Percentiles rank a stretch among this genome's conserved stretches.
Evolutionary conservation across 768 basidiomycete species (phyloP).

Genomic region (Rhizopogon salebrosus): DNA sequence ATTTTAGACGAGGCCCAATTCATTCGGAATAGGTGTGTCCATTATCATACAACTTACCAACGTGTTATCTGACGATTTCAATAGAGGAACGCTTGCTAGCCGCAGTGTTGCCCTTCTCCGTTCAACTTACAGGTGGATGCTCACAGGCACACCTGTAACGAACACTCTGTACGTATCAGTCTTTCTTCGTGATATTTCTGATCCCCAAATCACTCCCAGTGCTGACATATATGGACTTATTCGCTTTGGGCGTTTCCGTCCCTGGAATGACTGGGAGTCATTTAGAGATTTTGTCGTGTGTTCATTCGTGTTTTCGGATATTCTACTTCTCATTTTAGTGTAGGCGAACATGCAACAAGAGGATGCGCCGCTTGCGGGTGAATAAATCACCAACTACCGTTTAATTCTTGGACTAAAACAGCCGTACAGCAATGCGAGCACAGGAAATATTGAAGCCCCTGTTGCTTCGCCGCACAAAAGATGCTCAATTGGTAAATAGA

Average conservation of each 20-base stretch:
- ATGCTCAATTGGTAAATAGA: constrained; percentile 36
- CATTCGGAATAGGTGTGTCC: constrained; percentile 54
- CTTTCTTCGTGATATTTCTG: background rate
- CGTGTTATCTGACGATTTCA: background rate
- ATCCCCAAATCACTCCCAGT: constrained; percentile 22
- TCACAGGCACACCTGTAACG: constrained; percentile 74
- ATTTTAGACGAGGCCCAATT: constrained; percentile 79
- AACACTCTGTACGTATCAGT: constrained; percentile 49
- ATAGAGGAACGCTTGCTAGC: constrained; percentile 52
- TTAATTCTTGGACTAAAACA: background rate
- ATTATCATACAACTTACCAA: background rate
- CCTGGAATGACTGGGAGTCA: constrained; percentile 68
- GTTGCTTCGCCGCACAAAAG: constrained; percentile 70
- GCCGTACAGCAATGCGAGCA: constrained; percentile 43
- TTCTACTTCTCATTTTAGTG: background rate
- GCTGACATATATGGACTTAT: constrained; percentile 69
- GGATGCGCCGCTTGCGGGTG: constrained; percentile 60
- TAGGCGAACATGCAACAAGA: constrained; percentile 49
- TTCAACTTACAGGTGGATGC: constrained; percentile 69
- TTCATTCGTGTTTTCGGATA: background rate
- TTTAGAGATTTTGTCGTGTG: constrained; percentile 57
- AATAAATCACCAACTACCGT: constrained; percentile 2
- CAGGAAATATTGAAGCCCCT: constrained; percentile 64
- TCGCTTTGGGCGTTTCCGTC: constrained; percentile 62
- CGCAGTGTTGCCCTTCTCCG: constrained; percentile 55